A percentile compares a stretch with the other conserved stretches of the same genome.
Conservation (phyloP, 805 yeast species). For the Saccharomycopsis lassenensis region DNA sequence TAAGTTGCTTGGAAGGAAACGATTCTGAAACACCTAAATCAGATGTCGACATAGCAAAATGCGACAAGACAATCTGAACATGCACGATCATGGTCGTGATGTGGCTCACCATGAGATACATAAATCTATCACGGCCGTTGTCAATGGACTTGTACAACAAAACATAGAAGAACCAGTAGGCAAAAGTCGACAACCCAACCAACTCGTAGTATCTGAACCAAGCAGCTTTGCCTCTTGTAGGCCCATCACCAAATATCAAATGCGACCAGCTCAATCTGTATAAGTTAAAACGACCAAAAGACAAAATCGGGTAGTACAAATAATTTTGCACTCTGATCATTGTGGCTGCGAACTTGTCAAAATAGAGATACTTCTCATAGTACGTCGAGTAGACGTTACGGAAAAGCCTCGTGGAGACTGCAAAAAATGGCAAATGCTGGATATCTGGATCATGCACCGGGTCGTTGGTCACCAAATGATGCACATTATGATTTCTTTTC, state of each 20-base stretch:
- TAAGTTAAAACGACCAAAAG: slow-evolving; percentile 78
- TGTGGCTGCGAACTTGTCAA: slow-evolving; percentile 51
- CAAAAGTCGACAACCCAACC: slow-evolving; percentile 55
- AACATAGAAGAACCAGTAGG: slow-evolving; percentile 73
- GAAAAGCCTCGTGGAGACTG: slow-evolving; percentile 64
- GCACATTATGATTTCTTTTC: slow-evolving; percentile 91
- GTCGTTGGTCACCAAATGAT: slow-evolving; percentile 82
- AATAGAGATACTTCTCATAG: slow-evolving; percentile 56
- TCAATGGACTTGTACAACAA: slow-evolving; percentile 42
- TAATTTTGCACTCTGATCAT: slow-evolving; percentile 57
- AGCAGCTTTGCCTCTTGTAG: slow-evolving; percentile 71
- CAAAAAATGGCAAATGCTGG: slow-evolving; percentile 86
- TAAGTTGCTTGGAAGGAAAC: slow-evolving; percentile 65
- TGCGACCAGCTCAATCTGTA: slow-evolving; percentile 77
- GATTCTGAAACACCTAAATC: slow-evolving; percentile 75
- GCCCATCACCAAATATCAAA: slow-evolving; percentile 65
- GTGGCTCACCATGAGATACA: slow-evolving; percentile 63
- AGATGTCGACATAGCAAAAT: slow-evolving; percentile 88
- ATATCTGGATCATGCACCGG: slow-evolving; percentile 93
- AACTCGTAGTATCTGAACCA: slow-evolving; percentile 78
- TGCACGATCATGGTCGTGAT: slow-evolving; percentile 84
- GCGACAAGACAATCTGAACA: slow-evolving; percentile 82
- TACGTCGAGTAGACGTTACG: slow-evolving; percentile 68
- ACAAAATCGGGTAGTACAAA: slow-evolving; percentile 65
- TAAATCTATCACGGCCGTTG: slow-evolving; percentile 41